Evolutionary conservation across 2,329 filamentous ascomycete species (phyloP), one percentile per base, ranked within the genome.

Genomic region (Hypoxylon sp.): DNA sequence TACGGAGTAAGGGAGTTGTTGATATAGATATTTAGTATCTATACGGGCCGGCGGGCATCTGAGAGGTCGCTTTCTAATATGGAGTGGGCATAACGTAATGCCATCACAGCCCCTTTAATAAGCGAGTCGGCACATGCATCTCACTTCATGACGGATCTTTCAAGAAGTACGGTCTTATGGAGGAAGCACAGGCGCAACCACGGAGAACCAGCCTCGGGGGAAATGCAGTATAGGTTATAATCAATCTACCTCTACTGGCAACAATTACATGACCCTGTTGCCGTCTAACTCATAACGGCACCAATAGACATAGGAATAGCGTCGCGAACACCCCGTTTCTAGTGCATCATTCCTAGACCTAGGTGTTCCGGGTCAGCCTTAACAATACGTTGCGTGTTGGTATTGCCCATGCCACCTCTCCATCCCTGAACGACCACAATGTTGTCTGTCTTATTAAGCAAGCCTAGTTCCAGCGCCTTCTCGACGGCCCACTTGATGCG

Each of bases 401-500:
- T 96, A 85, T 96, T 92, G 75, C 93, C 92, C 90, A 94, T 93
- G 74, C 93, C 93, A 75, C 93, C 93, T 84, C 93, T 91, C 92
- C 92, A 96, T 82, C 92, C 92, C 82, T 96, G 93, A 39, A 96
- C 92, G 73, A 94, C 93, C 67, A 96, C 88, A 60, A 96, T 88
- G 30, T 88, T 87, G 77, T 94, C 92, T 71, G 90, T 91, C 77
- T 88, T 83, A 77, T 83, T 85, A 68, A 96, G 83, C 51, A 94
- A 87, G 74, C 89, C 89, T 69, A 99, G 91, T 81, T 91, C 89
- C 76, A 97, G 88, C 74, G 93, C 96, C 78, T 94, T 89, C 78
- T 87, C 84, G 79, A 99, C 93, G 79, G 93, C 96, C 94, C 95
- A 99, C 87, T 95, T 97, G 81, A 99, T 93, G 78, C 96, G 93